phyloP scores from a whole-genome alignment of 768 basidiomycete species.

The Pisolithus tinctorius region DNA sequence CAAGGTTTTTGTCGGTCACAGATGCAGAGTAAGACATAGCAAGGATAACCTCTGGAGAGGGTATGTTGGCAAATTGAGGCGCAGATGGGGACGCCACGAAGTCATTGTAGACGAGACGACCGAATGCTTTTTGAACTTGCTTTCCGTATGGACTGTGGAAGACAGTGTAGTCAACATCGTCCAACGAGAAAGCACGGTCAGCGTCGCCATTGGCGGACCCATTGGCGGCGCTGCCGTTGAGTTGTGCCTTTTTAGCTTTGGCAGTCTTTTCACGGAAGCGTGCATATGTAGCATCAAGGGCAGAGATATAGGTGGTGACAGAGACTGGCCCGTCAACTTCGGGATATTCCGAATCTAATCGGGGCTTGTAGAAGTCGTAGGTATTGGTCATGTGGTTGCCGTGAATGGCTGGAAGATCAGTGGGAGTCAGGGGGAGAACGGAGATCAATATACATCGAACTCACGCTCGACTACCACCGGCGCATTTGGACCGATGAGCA shows the following conservation, averaged over 20 bases:
- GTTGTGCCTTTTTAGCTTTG: slow-evolving; percentile 47
- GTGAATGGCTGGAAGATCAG: slow-evolving; percentile 65
- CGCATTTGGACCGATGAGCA: slow-evolving; percentile 94
- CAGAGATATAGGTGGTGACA: slow-evolving; percentile 89
- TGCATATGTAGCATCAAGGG: slow-evolving; percentile 84
- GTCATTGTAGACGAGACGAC: slow-evolving; percentile 88
- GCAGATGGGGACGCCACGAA: slow-evolving; percentile 73
- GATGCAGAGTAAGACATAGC: slow-evolving; percentile 62
- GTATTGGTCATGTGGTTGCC: slow-evolving; percentile 97
- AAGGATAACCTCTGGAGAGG: slow-evolving; percentile 66
- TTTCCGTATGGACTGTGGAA: slow-evolving; percentile 99
- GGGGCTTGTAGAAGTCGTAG: slow-evolving; percentile 99
- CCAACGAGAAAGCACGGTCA: slow-evolving; percentile 54
- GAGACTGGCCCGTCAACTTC: slow-evolving; percentile 97
- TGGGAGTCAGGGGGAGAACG: slow-evolving; percentile 7
- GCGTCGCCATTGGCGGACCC: slow-evolving; percentile 32
- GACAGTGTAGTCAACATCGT: slow-evolving; percentile 84
- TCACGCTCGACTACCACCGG: slow-evolving; percentile 92
- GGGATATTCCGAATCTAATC: slow-evolving; percentile 90
- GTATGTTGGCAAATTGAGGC: slow-evolving; percentile 62
- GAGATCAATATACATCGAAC: slow-evolving; percentile 33
- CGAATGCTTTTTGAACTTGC: slow-evolving; percentile 95
- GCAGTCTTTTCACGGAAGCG: slow-evolving; percentile 79
- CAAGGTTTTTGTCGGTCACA: slow-evolving; percentile 89
- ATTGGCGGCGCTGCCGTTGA: slow-evolving; percentile 31